Evolutionary conservation across 441 rosid species (phyloP), one percentile per base, ranked within the genome.

Genomic region (Mallotus japonicus): DNA sequence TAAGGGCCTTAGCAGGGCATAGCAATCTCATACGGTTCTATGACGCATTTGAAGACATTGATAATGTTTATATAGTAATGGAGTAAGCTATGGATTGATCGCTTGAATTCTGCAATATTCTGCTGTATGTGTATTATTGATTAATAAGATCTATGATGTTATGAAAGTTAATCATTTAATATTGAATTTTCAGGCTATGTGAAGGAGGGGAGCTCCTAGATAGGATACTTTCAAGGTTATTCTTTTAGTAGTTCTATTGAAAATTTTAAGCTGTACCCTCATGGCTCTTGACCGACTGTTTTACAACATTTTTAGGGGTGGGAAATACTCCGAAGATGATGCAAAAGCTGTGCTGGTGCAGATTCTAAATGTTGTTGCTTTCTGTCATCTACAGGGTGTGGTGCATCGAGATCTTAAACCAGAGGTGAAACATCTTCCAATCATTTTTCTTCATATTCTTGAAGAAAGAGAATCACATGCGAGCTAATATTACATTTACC

Each of bases 121-220:
- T 62, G 17, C 16, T 20, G 66, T 44, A 37, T 58, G 32, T 8
- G 0, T 53, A 59, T 34, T 63, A 58, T 63, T 71, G 19, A 53
- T 62, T 42, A 12, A 51, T 34, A 51, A 22, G 55, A 54, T 8
- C 37, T 34, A 2, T 34, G 37, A 37, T 37, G 40, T 37, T 37
- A 37, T 37, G 40, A 6, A 37, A 37, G 40, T 37, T 37, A 37
- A 37, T 37, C 40, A 37, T 4, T 37, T 37, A 37, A 37, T 4
- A 37, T 37, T 4, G 40, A 37, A 37, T 70, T 78, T 87, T 78
- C 94, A 95, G 99, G 92, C 85, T 95, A 77, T 95, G 99, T 80
- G 96, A 87, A 85, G 99, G 99, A 79, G 99, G 99, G 73, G 99
- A 93, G 81, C 98, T 95, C 17, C 85, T 95, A 51, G 99, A 95